Evolutionary conservation across 352 stramenopile genomes (phyloP), one percentile per base, ranked within the genome.

Genomic region (Phytophthora cactorum): DNA sequence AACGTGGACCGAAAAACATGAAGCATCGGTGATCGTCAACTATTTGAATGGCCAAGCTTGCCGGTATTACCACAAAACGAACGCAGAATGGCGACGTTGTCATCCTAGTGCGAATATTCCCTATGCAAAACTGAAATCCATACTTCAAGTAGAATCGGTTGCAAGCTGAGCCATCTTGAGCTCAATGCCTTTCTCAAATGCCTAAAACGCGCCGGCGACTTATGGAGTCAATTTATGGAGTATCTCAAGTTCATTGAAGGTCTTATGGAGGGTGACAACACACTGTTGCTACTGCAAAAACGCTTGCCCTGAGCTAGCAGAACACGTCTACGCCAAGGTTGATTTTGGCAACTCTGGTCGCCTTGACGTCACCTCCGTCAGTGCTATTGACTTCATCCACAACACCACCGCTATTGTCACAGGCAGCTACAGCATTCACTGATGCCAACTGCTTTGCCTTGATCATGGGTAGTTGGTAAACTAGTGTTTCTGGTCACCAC

Each of bases 181-280:
- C 58, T 52, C 3, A 58, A 41, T n/a, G n/a, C n/a, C 5, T 29
- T 41, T 2, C 36, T 54, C 14, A 43, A 54, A 9, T 54, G 49
- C 14, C 38, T 25, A n/a, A 66, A 66, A 17, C 15, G 49, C 5
- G n/a, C n/a, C 12, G 50, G 59, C 1, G 50, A 66, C 10, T 47
- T 50, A 1, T 59, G 59, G 39, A 46, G 27, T 25, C 39, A 59
- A 17, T 59, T 50, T 32, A 14, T 66, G 11, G 50, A 66, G 7
- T 66, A 66, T 38, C 22, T 66, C 4, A 59, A 59, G 4, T 59
- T 59, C 14, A 66, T 59, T 28, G 41, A 59, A 27, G 51, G 58
- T 2, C 49, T 66, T 1, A 59, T 66, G 58, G 58, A 66, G 1
- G 49, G 29, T 1, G 49, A 59, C 4, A 39, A 66, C 11, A 54